Evolutionary conservation across 805 yeast genomes (phyloP), one percentile per base, ranked within the genome.

Genomic region (Isabelozyma heimii): DNA sequence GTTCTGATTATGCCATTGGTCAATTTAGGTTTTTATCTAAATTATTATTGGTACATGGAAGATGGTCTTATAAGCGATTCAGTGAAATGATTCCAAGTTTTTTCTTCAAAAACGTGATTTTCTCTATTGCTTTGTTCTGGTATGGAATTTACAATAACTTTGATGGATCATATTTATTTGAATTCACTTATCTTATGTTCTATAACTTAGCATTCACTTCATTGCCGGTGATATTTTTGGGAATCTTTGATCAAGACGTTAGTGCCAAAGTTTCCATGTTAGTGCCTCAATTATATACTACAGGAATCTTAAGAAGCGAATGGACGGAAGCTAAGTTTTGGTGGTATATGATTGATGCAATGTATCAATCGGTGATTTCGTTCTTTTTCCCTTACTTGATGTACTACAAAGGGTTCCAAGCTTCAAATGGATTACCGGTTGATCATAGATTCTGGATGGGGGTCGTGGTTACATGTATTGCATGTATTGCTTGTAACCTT

Each of bases 191-290:
- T 59, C 70, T 87, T 73, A 87, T 83, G 85, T 87, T 88, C 63
- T 88, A 86, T 68, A 87, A 84, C 61, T 79, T 88, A 78, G 92
- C 91, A 2, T 88, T 85, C 61, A 88, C 96, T 0, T 87, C 95
- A 3, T 69, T 87, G 48, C 92, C 95, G 0, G 86, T 87, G 47
- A 88, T 88, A 45, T 82, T 88, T 56, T 66, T 88, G 65, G 94
- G 89, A 54, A 80, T 88, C 24, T 79, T 88, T 52, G 96, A 88
- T 66, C 94, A 88, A 65, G 95, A 88, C 69, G 91, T 87, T 17
- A 76, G 76, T 50, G 89, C 81, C 52, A 78, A 80, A 40, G 83
- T 87, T 33, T 84, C 91, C 7, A 58, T 88, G 50, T 65, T 85
- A 48, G 87, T 86, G 28, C 95, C 96, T 3, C 89, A 88, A 61